Conservation (phyloP, 225 moss, liverwort and hornwort genomes). For the Sphagnum tenellum region DNA sequence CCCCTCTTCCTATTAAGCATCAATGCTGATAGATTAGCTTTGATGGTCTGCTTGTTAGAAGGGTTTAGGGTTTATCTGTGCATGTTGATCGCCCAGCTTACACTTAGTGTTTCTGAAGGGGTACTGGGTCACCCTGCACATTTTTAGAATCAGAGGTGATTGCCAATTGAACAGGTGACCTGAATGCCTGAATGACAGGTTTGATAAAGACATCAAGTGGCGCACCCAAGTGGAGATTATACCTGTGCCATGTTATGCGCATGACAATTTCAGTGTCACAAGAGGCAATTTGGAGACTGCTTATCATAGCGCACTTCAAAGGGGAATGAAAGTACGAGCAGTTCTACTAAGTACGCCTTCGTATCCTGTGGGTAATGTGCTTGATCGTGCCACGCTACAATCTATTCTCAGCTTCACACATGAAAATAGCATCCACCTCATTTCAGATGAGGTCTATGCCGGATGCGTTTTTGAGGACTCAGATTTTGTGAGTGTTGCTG, state of each 20-base stretch:
- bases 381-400: conserved; percentile 40
- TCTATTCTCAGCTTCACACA: conserved; percentile 55
- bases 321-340: conserved; percentile 68
- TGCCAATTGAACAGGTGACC: too few species aligned
- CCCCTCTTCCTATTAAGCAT: too few species aligned
- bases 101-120: too few species aligned
- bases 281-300: conserved; percentile 46
- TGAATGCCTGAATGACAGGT: conserved; percentile 25
- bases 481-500: conserved; percentile 73
- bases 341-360: conserved; percentile 75
- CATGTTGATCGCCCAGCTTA: too few species aligned
- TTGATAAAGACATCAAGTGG: conserved; percentile 68
- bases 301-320: conserved; percentile 28
- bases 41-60: too few species aligned
- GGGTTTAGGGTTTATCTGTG: too few species aligned
- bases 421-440: conserved; percentile 74
- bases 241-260: conserved; percentile 49
- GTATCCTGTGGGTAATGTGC: conserved; percentile 66
- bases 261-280: conserved; percentile 49
- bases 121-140: too few species aligned
- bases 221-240: conserved; percentile 86
- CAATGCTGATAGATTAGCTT: too few species aligned
- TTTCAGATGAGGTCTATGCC: conserved; percentile 78
- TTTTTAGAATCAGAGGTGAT: too few species aligned
- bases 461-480: conserved; percentile 45